Conservation (phyloP, 352 stramenopile species). For the Pythium rhizo-oryzae region DNA sequence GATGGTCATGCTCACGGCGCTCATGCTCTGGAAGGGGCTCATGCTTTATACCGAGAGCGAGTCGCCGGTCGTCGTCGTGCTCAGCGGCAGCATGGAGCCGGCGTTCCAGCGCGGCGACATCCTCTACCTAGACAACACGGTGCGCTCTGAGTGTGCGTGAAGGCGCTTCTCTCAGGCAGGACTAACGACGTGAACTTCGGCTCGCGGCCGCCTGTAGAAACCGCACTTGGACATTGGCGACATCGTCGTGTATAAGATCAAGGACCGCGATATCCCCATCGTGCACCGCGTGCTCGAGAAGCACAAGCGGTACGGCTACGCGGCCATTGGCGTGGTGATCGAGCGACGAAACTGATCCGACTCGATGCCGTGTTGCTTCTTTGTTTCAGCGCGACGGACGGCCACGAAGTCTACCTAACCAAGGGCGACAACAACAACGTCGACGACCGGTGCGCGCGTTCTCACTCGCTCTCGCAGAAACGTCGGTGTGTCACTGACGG, state of each 20-base stretch:
- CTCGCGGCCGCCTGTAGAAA: constrained; percentile 41
- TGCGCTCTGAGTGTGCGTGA: constrained; percentile 14
- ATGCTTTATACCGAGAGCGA: constrained; percentile 98
- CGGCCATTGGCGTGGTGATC: no score
- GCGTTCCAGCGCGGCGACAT: constrained; percentile 99
- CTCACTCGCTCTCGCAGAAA: neutral
- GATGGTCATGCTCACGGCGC: constrained; percentile 98
- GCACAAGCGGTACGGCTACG: constrained; percentile 78
- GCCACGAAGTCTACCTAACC: constrained; percentile 95
- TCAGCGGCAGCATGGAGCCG: constrained; percentile 98
- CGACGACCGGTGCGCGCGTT: constrained; percentile 88
- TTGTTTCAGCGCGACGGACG: constrained; percentile 66
- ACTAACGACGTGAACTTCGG: constrained; percentile 1
- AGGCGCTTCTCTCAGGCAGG: neutral
- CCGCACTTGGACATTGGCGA: constrained; percentile 83
- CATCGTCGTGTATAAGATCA: constrained; percentile 97
- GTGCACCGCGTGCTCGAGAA: constrained; percentile 99
- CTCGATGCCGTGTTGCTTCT: constrained; percentile 8
- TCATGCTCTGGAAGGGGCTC: constrained; percentile 99
- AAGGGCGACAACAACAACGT: constrained; percentile 99
- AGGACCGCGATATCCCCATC: constrained; percentile 98
- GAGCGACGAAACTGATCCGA: neutral
- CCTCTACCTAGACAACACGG: constrained; percentile 97
- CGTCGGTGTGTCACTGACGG: constrained; percentile 3
- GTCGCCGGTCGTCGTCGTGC: constrained; percentile 98